phyloP scores from a whole-genome alignment of 139 green algal species.

The Volvox reticuliferus region DNA sequence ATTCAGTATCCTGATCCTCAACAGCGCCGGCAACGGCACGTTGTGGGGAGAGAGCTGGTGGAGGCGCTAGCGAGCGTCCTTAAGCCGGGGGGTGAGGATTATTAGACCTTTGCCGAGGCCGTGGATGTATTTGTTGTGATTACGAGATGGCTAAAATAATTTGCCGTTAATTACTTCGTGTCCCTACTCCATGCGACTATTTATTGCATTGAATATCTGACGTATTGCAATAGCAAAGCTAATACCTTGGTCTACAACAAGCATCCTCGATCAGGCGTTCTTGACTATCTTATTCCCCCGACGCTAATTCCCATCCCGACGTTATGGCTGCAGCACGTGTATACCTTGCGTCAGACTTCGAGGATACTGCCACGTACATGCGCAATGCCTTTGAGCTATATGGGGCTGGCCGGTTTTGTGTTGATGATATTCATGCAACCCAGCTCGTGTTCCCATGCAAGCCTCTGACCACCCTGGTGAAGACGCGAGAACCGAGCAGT shows the following conservation, averaged over 20 bases:
- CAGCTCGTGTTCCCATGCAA: slow-evolving; percentile 30
- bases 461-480: neutral
- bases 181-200: too few relatives aligned
- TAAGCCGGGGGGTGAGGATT: slow-evolving; percentile 50
- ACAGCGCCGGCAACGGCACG: slow-evolving; percentile 83
- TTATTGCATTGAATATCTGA: too few relatives aligned
- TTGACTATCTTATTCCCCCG: too few relatives aligned
- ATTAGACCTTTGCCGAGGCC: too few relatives aligned
- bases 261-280: too few relatives aligned
- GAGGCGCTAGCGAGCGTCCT: slow-evolving; percentile 53
- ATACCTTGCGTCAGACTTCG: slow-evolving; percentile 47
- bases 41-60: slow-evolving; percentile 80
- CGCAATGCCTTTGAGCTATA: slow-evolving; percentile 47
- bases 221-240: neutral
- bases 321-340: slow-evolving; percentile 26
- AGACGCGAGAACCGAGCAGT: neutral
- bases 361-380: slow-evolving; percentile 48
- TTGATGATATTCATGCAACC: neutral
- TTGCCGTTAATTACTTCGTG: too few relatives aligned
- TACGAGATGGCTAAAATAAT: too few relatives aligned
- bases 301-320: too few relatives aligned
- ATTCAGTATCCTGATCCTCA: slow-evolving; percentile 90
- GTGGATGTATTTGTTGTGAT: too few relatives aligned
- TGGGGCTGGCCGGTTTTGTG: neutral
- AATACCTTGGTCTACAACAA: too few relatives aligned